A percentile compares a stretch with the other conserved stretches of the same genome.
Evolutionary conservation across 768 basidiomycete species (phyloP).

Genomic region (Calocera viscosa): DNA sequence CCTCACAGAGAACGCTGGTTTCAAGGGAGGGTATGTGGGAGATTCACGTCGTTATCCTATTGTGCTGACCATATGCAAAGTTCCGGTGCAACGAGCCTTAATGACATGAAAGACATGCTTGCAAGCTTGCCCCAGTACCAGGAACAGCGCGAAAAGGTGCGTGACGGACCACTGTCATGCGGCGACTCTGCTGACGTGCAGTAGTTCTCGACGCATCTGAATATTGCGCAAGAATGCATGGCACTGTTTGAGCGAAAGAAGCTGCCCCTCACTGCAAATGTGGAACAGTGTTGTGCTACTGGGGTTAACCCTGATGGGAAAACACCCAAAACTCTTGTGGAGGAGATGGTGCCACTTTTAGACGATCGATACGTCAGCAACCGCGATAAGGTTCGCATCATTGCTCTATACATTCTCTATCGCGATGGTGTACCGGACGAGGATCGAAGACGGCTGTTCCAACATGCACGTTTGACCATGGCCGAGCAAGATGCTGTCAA

Average conservation of each 20-base stretch:
- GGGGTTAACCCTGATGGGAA: slow-evolving; percentile 86
- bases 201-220: slow-evolving; percentile 90
- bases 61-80: slow-evolving; percentile 26
- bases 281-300: slow-evolving; percentile 95
- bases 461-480: slow-evolving; percentile 78
- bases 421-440: slow-evolving; percentile 98
- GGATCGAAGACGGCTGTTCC: slow-evolving; percentile 84
- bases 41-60: slow-evolving; percentile 2
- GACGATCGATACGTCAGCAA: slow-evolving; percentile 82
- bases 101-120: slow-evolving; percentile 99
- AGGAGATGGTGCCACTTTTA: slow-evolving; percentile 95
- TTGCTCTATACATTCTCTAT: slow-evolving; percentile 86
- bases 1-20: slow-evolving; percentile 85
- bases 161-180: slow-evolving; percentile 9
- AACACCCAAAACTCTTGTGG: slow-evolving; percentile 84
- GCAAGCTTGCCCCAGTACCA: slow-evolving; percentile 89
- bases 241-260: slow-evolving; percentile 78
- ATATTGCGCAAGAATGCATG: slow-evolving; percentile 98
- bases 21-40: slow-evolving; percentile 55
- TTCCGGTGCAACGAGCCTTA: slow-evolving; percentile 72
- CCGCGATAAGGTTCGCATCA: slow-evolving; percentile 86
- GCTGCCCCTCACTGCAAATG: slow-evolving; percentile 64
- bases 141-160: slow-evolving; percentile 85
- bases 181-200: not conserved
- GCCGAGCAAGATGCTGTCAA: slow-evolving; percentile 92